Percentiles rank a stretch among this genome's conserved stretches.
Evolutionary conservation across 176 grass and related monocot species (phyloP).

Genomic region (Aegilops sharonensis): DNA sequence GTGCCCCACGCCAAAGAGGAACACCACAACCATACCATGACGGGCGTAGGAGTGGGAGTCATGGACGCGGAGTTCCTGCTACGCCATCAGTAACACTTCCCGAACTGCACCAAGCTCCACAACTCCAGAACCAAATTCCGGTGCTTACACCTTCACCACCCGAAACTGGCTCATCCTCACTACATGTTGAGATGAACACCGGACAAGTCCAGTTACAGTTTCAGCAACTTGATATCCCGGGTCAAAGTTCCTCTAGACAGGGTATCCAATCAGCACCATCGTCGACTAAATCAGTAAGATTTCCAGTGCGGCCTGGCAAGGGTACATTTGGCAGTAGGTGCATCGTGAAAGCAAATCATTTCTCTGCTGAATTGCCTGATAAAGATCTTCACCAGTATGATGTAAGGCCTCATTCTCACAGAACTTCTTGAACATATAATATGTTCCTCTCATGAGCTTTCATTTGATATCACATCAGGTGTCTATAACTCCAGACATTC

Average conservation of each 20-base stretch:
- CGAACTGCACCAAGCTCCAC: conserved; percentile 81
- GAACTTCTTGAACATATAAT: conserved; percentile 10
- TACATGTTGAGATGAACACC: conserved; percentile 28
- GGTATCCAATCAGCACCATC: conserved; percentile 40
- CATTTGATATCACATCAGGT: conserved; percentile 39
- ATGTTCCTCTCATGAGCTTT: conserved; percentile 19
- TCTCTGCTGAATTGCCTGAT: conserved; percentile 65
- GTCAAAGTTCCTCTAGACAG: conserved; percentile 39
- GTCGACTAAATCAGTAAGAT: conserved; percentile 60
- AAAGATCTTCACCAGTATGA: conserved; percentile 85
- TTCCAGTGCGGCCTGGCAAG: conserved; percentile 63
- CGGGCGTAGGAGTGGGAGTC: conserved; percentile 35
- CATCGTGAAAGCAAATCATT: conserved; percentile 77
- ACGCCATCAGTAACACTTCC: conserved; percentile 50
- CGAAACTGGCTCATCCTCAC: conserved; percentile 35
- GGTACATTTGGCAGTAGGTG: conserved; percentile 58
- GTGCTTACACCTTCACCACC: conserved; percentile 25
- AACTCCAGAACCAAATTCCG: conserved; percentile 20
- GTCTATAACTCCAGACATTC: conserved; percentile 57
- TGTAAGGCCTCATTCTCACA: conserved; percentile 35
- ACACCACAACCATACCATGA: conserved; percentile 44
- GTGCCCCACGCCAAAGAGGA: conserved; percentile 25
- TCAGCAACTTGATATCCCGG: conserved; percentile 43
- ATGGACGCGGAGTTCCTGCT: conserved; percentile 36
- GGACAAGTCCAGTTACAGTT: conserved; percentile 47